Evolutionary conservation across 75 land plant species (phyloP).

Genomic region (Isoetes taiwanensis): DNA sequence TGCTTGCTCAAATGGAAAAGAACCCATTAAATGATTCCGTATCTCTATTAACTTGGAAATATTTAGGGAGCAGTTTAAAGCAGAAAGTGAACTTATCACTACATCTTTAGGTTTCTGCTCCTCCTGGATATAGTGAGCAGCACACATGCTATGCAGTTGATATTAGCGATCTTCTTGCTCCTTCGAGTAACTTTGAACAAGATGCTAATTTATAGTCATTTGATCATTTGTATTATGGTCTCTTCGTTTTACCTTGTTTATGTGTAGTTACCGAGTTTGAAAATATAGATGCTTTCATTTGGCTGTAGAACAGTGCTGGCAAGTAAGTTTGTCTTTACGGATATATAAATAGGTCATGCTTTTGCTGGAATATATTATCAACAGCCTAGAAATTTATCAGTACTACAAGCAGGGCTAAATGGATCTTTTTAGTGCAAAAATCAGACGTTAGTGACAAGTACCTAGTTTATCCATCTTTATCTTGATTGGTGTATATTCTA

Average conservation of each 20-base stretch:
- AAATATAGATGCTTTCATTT: constrained; percentile 1
- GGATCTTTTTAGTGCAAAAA: too few species aligned
- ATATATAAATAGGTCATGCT: too few species aligned
- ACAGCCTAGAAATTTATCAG: too few species aligned
- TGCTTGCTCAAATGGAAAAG: too few species aligned
- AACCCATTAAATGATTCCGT: too few species aligned
- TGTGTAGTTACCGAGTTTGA: constrained; percentile 11
- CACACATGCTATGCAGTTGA: constrained; percentile 19
- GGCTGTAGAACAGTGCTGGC: constrained; percentile 15
- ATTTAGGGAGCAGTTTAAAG: too few species aligned
- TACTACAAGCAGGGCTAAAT: too few species aligned
- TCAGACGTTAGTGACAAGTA: not conserved
- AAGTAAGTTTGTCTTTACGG: constrained; percentile 1
- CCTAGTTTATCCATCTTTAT: too few species aligned
- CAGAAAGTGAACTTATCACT: too few species aligned
- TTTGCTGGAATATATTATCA: too few species aligned
- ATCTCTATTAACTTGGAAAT: too few species aligned
- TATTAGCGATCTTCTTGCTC: constrained; percentile 10
- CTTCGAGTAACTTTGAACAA: not conserved
- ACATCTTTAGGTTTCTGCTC: constrained; percentile 18
- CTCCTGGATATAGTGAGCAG: constrained; percentile 18
- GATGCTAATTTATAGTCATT: too few species aligned
- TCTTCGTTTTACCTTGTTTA: constrained; percentile 3
- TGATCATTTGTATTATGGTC: not conserved
- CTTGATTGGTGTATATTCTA: not conserved